Percentiles rank a stretch among this genome's conserved stretches.
Conservation (phyloP, 352 stramenopile species). For the Bremia lactucae region DNA sequence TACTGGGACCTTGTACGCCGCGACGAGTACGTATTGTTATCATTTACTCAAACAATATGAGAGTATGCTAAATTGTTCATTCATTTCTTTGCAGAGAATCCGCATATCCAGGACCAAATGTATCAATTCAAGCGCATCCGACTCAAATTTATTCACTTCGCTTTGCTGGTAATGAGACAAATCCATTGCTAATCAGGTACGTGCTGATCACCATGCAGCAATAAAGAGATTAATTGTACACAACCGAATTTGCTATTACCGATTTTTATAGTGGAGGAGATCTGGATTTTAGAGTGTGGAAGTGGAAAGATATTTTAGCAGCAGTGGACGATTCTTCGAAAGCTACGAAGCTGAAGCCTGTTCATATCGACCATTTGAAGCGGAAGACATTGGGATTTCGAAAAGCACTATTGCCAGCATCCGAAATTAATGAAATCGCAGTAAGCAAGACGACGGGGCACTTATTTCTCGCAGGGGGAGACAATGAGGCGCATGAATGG, state of each 20-base stretch:
- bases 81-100: constrained; percentile 21
- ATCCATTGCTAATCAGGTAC: constrained; percentile 57
- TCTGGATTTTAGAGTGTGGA: constrained; percentile 68
- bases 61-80: constrained; percentile 1
- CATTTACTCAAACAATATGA: neutral
- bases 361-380: constrained; percentile 43
- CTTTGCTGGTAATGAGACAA: constrained; percentile 42
- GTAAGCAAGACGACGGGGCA: constrained; percentile 23
- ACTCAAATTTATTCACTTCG: constrained; percentile 66
- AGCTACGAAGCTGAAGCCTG: constrained; percentile 19
- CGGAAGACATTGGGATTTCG: constrained; percentile 47
- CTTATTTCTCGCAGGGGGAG: constrained; percentile 53
- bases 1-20: constrained; percentile 41
- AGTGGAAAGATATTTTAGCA: constrained; percentile 50
- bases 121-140: constrained; percentile 56
- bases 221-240: too few species aligned
- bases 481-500: constrained; percentile 52
- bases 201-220: too few species aligned
- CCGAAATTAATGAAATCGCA: constrained; percentile 58
- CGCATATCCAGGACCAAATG: constrained; percentile 30
- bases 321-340: constrained; percentile 22
- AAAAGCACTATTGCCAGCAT: constrained; percentile 42
- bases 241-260: constrained; percentile 2
- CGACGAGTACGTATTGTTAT: constrained; percentile 17
- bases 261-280: constrained; percentile 59